Conservation (phyloP, 352 stramenopile species). For the Pythium periplocum region DNA sequence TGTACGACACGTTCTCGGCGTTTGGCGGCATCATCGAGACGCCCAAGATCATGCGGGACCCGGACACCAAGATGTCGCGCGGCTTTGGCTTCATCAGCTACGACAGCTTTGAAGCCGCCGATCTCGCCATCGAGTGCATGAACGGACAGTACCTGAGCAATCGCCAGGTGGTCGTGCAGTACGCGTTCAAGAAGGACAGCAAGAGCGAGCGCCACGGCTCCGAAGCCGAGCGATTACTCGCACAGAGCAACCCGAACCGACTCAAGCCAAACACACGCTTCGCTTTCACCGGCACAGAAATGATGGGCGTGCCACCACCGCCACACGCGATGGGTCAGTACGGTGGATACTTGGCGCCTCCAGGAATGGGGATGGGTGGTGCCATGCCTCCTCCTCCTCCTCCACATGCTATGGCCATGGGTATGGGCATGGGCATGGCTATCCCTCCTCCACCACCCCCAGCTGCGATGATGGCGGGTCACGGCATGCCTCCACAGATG, state of each 20-base stretch:
- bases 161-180: conserved; percentile 97
- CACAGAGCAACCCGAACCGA: conserved; percentile 79
- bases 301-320: conserved; percentile 2
- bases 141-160: conserved; percentile 98
- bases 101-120: conserved; percentile 96
- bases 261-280: conserved; percentile 79
- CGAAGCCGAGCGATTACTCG: conserved; percentile 82
- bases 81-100: conserved; percentile 98
- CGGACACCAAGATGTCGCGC: conserved; percentile 88
- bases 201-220: conserved; percentile 91
- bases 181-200: conserved; percentile 98
- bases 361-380: conserved; percentile 25
- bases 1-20: conserved; percentile 99
- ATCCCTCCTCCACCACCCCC: conserved; percentile 28
- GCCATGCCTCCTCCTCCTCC: conserved; percentile 27
- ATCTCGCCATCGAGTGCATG: conserved; percentile 99
- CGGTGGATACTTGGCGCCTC: conserved; percentile 29
- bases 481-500: conserved; percentile 2
- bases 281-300: conserved; percentile 22
- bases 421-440: conserved; percentile 32
- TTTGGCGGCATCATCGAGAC: conserved; percentile 97
- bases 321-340: neutral
- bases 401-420: conserved; percentile 20
- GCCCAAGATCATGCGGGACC: conserved; percentile 94
- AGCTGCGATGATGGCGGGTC: conserved; percentile 19